A percentile compares a stretch with the other conserved stretches of the same genome.
These are phyloP conservation scores for Heliocybe sulcata DNA, from an alignment of 1,284 basidiomycete species.

Conservation along the genomic window DNA sequence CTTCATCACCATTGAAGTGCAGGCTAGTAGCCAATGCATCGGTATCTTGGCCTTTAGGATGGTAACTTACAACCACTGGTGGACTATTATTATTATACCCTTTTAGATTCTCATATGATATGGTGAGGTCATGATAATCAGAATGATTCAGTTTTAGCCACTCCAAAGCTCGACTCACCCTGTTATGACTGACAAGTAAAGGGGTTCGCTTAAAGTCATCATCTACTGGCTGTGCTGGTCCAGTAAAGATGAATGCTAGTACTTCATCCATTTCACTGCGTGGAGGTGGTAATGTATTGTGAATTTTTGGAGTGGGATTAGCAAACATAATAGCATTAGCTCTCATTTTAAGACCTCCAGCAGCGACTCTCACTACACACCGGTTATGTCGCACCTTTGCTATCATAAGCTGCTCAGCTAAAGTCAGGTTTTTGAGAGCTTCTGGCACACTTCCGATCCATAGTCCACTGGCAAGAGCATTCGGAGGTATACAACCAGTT, in stretches of 20 bases:
- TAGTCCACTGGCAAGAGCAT: slow-evolving; percentile 26
- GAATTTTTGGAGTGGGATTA: slow-evolving; percentile 24
- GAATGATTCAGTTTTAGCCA: slow-evolving; percentile 31
- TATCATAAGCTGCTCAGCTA: slow-evolving; percentile 25
- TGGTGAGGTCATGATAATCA: slow-evolving; percentile 27
- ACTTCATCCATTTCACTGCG: slow-evolving; percentile 27
- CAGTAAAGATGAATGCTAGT: slow-evolving; percentile 27
- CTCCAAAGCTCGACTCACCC: slow-evolving; percentile 22
- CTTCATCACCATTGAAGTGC: slow-evolving; percentile 21
- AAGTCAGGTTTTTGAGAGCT: slow-evolving; percentile 18
- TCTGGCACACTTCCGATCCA: slow-evolving; percentile 30
- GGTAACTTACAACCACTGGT: slow-evolving; percentile 23
- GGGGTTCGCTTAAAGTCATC: slow-evolving; percentile 27
- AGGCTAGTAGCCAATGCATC: slow-evolving; percentile 16
- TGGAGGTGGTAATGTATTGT: slow-evolving; percentile 23
- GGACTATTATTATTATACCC: slow-evolving; percentile 21
- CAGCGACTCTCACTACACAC: slow-evolving; percentile 20
- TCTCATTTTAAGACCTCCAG: slow-evolving; percentile 24
- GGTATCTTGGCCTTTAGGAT: slow-evolving; percentile 10
- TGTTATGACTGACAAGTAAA: slow-evolving; percentile 22
- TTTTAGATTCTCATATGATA: slow-evolving; percentile 24
- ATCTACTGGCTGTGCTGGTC: slow-evolving; percentile 20
- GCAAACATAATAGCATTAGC: slow-evolving; percentile 28
- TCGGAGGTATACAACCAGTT: neutral
- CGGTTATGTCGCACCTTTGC: slow-evolving; percentile 20